Conservation (phyloP, 805 yeast species). For the Sporopachydermia quercuum region DNA sequence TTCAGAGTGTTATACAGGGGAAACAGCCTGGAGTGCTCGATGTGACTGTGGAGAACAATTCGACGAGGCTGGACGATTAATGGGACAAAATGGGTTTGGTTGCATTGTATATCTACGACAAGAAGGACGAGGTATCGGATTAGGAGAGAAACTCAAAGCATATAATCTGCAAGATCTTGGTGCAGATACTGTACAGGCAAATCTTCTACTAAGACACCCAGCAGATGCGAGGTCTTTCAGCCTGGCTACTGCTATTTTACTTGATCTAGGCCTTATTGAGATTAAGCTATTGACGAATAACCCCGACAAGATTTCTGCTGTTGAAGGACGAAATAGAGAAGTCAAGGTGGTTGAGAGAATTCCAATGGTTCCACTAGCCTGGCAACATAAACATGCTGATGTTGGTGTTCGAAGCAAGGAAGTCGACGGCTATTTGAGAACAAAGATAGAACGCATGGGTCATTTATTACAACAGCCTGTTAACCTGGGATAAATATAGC, state of each 20-base stretch:
- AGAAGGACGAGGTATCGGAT: slow-evolving; percentile 97
- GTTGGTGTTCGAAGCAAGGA: slow-evolving; percentile 74
- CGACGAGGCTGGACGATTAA: slow-evolving; percentile 90
- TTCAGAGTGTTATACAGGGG: slow-evolving; percentile 97
- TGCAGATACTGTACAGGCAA: slow-evolving; percentile 97
- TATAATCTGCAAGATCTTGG: slow-evolving; percentile 95
- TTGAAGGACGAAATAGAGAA: slow-evolving; percentile 68
- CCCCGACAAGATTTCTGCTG: slow-evolving; percentile 92
- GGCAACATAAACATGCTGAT: slow-evolving; percentile 37
- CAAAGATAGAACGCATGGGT: slow-evolving; percentile 96
- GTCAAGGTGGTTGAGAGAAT: slow-evolving; percentile 76
- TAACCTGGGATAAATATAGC: background rate
- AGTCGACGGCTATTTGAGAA: slow-evolving; percentile 83
- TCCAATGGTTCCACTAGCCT: slow-evolving; percentile 94
- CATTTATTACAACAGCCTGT: slow-evolving; percentile 44
- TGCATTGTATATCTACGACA: slow-evolving; percentile 92
- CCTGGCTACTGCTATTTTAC: slow-evolving; percentile 81
- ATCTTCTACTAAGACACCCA: slow-evolving; percentile 82
- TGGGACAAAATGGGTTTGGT: slow-evolving; percentile 81
- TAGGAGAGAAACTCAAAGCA: slow-evolving; percentile 95
- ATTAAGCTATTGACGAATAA: slow-evolving; percentile 81
- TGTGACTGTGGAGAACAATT: slow-evolving; percentile 99
- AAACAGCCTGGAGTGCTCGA: slow-evolving; percentile 97
- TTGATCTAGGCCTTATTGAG: slow-evolving; percentile 62
- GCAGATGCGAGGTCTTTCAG: slow-evolving; percentile 95